These are phyloP conservation scores for Aspergillus incahuasiensis DNA, from an alignment of 495 filamentous ascomycete genomes.

Conservation along the genomic window DNA sequence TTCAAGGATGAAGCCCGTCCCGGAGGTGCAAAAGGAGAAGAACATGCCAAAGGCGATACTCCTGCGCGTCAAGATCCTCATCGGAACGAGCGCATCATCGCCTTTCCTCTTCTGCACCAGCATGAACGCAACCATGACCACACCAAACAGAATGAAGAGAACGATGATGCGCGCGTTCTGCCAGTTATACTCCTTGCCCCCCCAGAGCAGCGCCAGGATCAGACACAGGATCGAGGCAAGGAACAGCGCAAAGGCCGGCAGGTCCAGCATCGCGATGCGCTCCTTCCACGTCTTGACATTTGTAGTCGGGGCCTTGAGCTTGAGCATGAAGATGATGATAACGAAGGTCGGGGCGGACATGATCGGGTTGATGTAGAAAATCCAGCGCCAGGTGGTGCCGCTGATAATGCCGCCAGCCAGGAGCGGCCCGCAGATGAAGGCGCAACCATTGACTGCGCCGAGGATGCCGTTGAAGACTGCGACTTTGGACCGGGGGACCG, in stretches of 20 bases:
- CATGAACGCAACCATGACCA: conserved; percentile 20
- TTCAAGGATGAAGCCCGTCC: neutral
- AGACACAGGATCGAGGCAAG: conserved; percentile 31
- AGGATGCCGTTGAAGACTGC: conserved; percentile 53
- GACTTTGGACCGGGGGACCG: conserved; percentile 55
- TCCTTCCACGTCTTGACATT: neutral
- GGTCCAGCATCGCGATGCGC: neutral
- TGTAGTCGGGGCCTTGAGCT: neutral
- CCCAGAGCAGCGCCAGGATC: conserved; percentile 42
- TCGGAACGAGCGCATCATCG: conserved; percentile 31
- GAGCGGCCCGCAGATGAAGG: conserved; percentile 61
- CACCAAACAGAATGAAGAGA: conserved; percentile 28
- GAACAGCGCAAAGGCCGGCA: neutral
- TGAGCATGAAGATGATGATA: neutral
- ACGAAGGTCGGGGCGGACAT: conserved; percentile 50
- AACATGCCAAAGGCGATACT: conserved; percentile 11
- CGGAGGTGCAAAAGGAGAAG: neutral
- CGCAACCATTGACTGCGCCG: conserved; percentile 65
- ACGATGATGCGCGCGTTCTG: conserved; percentile 30
- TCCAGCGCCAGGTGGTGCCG: conserved; percentile 66
- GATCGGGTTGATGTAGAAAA: conserved; percentile 70
- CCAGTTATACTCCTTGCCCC: conserved; percentile 37
- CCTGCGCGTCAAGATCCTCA: conserved; percentile 31
- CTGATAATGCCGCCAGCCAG: conserved; percentile 16
- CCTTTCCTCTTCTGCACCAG: conserved; percentile 21